A percentile compares a stretch with the other conserved stretches of the same genome.
Conservation (phyloP, 2,329 filamentous ascomycete genomes). For the Colletotrichum lindemuthianum region DNA sequence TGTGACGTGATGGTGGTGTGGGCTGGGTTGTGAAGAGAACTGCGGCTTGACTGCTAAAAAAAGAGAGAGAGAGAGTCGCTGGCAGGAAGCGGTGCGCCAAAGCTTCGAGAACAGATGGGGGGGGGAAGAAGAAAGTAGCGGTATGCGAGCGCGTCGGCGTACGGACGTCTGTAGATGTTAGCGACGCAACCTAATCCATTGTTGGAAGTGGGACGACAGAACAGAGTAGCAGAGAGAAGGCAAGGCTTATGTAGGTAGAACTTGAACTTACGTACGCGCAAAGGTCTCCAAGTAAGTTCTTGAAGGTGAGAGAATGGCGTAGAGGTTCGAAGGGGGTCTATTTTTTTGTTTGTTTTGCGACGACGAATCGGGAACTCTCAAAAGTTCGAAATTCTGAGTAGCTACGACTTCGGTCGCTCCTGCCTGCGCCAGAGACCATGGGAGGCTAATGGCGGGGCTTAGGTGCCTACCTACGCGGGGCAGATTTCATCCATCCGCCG, state of each 20-base stretch:
- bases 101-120: constrained; percentile 22
- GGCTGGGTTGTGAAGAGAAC: neutral
- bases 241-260: neutral
- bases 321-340: neutral
- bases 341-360: constrained; percentile 12
- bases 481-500: constrained; percentile 15
- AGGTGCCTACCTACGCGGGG: constrained; percentile 22
- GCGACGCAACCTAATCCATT: neutral
- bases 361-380: constrained; percentile 18
- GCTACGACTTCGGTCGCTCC: constrained; percentile 31
- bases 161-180: constrained; percentile 14
- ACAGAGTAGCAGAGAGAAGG: neutral
- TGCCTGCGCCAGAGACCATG: constrained; percentile 19
- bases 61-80: constrained; percentile 26
- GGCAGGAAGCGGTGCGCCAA: constrained; percentile 32
- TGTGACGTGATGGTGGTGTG: constrained; percentile 21
- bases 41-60: constrained; percentile 16
- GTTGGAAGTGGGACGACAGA: neutral
- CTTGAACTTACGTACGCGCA: constrained; percentile 4
- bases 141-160: constrained; percentile 20
- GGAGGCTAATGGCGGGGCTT: constrained; percentile 28
- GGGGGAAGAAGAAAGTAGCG: constrained; percentile 16
- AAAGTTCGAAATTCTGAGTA: constrained; percentile 19
- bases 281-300: neutral
- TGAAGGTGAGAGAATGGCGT: neutral